Evolutionary conservation across 2,329 filamentous ascomycete species (phyloP).

Genomic region (Pseudopithomyces chartarum): DNA sequence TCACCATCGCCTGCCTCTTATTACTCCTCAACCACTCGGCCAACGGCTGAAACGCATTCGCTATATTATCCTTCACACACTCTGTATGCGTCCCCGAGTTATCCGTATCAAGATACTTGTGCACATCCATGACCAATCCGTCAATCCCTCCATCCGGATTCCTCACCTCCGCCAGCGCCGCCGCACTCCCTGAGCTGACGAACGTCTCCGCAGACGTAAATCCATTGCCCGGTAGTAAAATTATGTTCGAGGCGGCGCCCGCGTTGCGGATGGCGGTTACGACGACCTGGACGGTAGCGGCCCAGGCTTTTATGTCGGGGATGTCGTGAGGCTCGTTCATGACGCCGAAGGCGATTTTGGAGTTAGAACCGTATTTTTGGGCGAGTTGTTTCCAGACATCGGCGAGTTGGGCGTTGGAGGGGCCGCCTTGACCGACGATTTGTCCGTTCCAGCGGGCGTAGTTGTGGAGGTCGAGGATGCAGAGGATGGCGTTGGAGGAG

Average conservation of each 20-base stretch:
- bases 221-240: slow-evolving; percentile 67
- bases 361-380: slow-evolving; percentile 59
- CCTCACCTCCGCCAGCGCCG: slow-evolving; percentile 57
- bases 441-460: slow-evolving; percentile 62
- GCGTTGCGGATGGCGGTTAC: slow-evolving; percentile 69
- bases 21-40: slow-evolving; percentile 45
- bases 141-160: slow-evolving; percentile 65
- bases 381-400: slow-evolving; percentile 63
- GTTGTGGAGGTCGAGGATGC: slow-evolving; percentile 61
- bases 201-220: slow-evolving; percentile 51
- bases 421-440: slow-evolving; percentile 70
- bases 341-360: slow-evolving; percentile 65
- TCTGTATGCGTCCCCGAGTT: slow-evolving; percentile 42
- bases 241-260: slow-evolving; percentile 67
- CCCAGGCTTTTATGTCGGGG: slow-evolving; percentile 61
- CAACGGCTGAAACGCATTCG: slow-evolving; percentile 40
- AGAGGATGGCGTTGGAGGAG: slow-evolving; percentile 58
- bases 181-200: slow-evolving; percentile 37
- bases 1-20: slow-evolving; percentile 45
- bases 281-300: slow-evolving; percentile 62
- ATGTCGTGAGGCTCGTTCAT: slow-evolving; percentile 71
- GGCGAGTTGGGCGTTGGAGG: slow-evolving; percentile 63
- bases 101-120: slow-evolving; percentile 50
- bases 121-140: slow-evolving; percentile 55
- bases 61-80: slow-evolving; percentile 34